phyloP scores from a whole-genome alignment of 306 rosid genomes.

The Rosa persica region DNA sequence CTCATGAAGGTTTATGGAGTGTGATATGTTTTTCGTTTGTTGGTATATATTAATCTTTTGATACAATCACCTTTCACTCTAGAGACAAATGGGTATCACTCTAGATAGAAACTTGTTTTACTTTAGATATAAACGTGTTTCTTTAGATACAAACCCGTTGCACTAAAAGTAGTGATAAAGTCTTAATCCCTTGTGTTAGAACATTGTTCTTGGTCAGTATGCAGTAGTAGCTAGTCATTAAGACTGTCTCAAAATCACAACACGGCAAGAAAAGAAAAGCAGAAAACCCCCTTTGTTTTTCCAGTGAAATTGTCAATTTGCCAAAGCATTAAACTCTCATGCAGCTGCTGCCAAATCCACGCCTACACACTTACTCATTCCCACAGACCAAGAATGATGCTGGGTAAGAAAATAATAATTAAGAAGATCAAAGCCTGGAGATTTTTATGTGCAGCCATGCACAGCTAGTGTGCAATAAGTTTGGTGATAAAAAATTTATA shows the following conservation, averaged over 20 bases:
- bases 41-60: background rate
- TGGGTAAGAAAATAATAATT: background rate
- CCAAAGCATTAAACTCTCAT: slow-evolving; percentile 3
- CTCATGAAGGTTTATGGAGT: background rate
- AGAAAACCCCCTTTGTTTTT: background rate
- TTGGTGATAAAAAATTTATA: background rate
- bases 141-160: background rate
- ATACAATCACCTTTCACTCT: background rate
- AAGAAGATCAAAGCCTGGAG: background rate
- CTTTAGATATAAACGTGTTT: too few relatives aligned
- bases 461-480: background rate
- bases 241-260: background rate
- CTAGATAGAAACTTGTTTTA: too few relatives aligned
- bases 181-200: background rate
- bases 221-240: background rate
- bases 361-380: background rate
- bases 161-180: background rate
- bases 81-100: too few relatives aligned
- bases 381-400: slow-evolving; percentile 10
- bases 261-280: background rate
- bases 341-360: background rate
- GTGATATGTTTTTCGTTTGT: background rate
- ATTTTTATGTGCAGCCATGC: slow-evolving; percentile 2
- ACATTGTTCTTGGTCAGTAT: background rate
- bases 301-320: background rate